Evolutionary conservation across 495 filamentous ascomycete genomes (phyloP).

Genomic region (Penicillium daleae): DNA sequence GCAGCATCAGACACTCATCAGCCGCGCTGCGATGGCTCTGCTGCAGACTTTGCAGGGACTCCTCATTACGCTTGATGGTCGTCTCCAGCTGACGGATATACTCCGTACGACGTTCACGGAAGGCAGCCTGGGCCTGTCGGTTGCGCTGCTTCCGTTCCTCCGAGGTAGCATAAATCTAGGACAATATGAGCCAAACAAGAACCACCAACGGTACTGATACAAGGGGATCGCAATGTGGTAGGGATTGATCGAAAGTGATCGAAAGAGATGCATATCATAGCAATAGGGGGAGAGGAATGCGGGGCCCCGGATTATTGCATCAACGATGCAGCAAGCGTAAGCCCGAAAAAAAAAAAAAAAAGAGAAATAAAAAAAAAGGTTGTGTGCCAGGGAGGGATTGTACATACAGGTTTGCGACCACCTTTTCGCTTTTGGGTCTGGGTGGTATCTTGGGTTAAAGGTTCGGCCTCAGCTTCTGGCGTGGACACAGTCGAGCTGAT

Average conservation of each 20-base stretch:
- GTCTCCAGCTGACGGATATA: slow-evolving; percentile 99
- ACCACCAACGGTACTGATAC: not conserved
- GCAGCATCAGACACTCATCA: slow-evolving; percentile 96
- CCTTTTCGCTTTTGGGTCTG: slow-evolving; percentile 90
- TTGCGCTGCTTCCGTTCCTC: slow-evolving; percentile 98
- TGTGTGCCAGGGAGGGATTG: slow-evolving; percentile 9
- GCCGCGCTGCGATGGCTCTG: slow-evolving; percentile 93
- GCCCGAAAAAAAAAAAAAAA: not conserved
- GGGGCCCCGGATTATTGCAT: slow-evolving; percentile 39
- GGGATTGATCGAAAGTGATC: not conserved
- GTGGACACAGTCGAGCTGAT: slow-evolving; percentile 54
- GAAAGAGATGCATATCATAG: not conserved
- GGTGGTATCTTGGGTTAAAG: slow-evolving; percentile 58
- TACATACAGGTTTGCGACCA: slow-evolving; percentile 91
- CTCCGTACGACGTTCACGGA: slow-evolving; percentile 93
- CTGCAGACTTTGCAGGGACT: slow-evolving; percentile 86
- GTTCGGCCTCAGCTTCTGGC: slow-evolving; percentile 62
- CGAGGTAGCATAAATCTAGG: slow-evolving; percentile 94
- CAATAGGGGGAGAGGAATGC: slow-evolving; percentile 26
- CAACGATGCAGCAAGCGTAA: slow-evolving; percentile 2
- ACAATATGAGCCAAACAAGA: slow-evolving; percentile 8
- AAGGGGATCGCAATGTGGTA: not conserved
- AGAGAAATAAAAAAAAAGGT: slow-evolving; percentile 1
- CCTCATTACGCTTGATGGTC: slow-evolving; percentile 96
- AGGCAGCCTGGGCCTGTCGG: slow-evolving; percentile 94